Evolutionary conservation across 306 rosid species (phyloP).

Genomic region (Prosopis cineraria): DNA sequence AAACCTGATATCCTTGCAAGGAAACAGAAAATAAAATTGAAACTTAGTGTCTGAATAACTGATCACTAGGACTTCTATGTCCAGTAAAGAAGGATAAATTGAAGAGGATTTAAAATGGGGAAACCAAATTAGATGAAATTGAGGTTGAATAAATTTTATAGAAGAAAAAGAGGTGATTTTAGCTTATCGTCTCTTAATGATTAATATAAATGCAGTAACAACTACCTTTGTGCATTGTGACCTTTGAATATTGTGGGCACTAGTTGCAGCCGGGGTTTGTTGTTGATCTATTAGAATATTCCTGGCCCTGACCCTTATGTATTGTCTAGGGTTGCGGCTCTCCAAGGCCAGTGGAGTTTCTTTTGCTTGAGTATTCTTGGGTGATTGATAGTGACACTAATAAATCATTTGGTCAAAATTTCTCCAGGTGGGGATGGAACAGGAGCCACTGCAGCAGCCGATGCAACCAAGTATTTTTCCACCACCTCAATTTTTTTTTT

Average conservation of each 20-base stretch:
- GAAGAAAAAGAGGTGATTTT: constrained; percentile 13
- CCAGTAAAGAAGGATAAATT: constrained; percentile 18
- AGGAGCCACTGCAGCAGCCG: constrained; percentile 61
- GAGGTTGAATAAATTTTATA: not conserved
- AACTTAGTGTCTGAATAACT: constrained; percentile 16
- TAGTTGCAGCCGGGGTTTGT: constrained; percentile 15
- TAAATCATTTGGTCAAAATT: constrained; percentile 41
- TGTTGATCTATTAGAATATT: constrained; percentile 9
- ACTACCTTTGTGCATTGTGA: constrained; percentile 6
- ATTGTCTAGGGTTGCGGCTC: constrained; percentile 15
- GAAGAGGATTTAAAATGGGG: constrained; percentile 15
- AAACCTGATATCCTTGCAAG: not conserved
- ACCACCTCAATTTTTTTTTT: constrained; percentile 17
- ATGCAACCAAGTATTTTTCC: constrained; percentile 83
- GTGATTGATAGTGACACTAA: constrained; percentile 31
- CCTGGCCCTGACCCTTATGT: not conserved
- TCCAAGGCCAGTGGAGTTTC: not conserved
- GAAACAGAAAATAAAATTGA: constrained; percentile 6
- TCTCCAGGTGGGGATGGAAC: constrained; percentile 68
- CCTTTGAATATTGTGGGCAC: constrained; percentile 3
- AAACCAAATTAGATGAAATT: constrained; percentile 14
- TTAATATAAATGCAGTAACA: constrained; percentile 8
- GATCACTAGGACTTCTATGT: constrained; percentile 10
- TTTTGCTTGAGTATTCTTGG: constrained; percentile 6
- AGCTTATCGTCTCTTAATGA: not conserved